Base-by-base conservation (phyloP, 306 rosid genomes). In the Sechiopsis laciniata region DNA sequence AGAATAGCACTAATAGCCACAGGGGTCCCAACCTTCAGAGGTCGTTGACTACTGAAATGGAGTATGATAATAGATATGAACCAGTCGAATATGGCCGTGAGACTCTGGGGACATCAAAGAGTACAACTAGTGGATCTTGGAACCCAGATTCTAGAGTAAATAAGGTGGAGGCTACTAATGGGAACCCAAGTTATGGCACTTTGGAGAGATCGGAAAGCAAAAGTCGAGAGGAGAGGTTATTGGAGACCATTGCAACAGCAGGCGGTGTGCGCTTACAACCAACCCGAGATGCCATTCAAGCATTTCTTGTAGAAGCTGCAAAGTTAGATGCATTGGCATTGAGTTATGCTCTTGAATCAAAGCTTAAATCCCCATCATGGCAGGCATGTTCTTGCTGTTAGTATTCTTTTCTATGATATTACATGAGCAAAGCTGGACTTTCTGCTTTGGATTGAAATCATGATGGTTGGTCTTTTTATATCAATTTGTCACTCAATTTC, bases 231-330 rank as follows among this genome's bases (percentile, higher is more conserved):
- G 96, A 91, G 72, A 89, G 88, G 83, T 81, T 95, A 85, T 74
- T 95, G 90, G 99, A 95, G 84, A 88, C 96, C 75, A 88, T 95
- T 81, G 97, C 92, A 72, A 91, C 90, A 6, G 82, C 95, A 54
- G 97, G 99, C 72, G 99, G 99, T 77, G 92, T 95, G 54, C 96
- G 99, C 24, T 76, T 95, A 70, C 99, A 95, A 78, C 99, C 99
- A 75, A 87, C 95, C 83, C 92, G 99, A 77, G 99, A 95, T 86
- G 95, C 96, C 71, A 76, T 91, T 82, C 96, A 86, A 72, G 87
- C 80, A 81, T 95, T 95, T 78, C 89, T 95, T 74, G 76, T 75
- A 19, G 92, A 95, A 83, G 99, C 95, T 53, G 87, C 82, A 19
- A 91, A 91, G 87, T 88, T 95, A 84, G 94, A 95, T 84, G 88